Evolutionary conservation across 2,329 filamentous ascomycete genomes (phyloP), one percentile per base, ranked within the genome.

Genomic region (Verticillium albo-atrum): DNA sequence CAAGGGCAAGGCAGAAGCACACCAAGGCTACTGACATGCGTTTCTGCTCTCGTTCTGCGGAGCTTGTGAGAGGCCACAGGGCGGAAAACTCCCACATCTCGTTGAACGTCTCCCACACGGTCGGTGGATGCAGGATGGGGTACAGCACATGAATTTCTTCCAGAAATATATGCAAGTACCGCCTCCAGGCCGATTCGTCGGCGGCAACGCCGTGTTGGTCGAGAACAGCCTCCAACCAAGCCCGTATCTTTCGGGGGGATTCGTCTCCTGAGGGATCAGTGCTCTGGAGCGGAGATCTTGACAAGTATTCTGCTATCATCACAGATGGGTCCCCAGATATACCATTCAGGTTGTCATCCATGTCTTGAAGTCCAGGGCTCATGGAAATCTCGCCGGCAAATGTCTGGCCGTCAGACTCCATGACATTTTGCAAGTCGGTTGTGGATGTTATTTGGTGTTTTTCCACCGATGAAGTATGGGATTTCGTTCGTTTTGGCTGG

Each of bases 91-190:
- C 58, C 60, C 60, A 61, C 25, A 61, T 47, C 15, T 57, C 57
- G 27, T 61, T 58, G 26, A 61, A 61, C 1, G 52, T 61, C 20
- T 61, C 55, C 60, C 60, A 61, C 4, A 61, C 26, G 0, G 54
- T 34, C n/a, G 60, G 60, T 10, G 60, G 50, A 17, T 61, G 58
- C 2, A 61, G 55, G 5, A 61, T 32, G 6, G 60, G 60, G 27
- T 61, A 61, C 2, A 61, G 50, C 4, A 61, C 20, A 35, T 61
- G 60, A 7, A 62, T 57, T 20, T 62, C 60, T n/a, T 62, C 60
- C 1, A 62, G 54, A 30, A 57, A 62, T 1, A 62, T 30, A 9
- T 60, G 51, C 55, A 62, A 37, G 28, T 57, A 62, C 14, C 51
- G 35, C n/a, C 58, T 58, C 58, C 60, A 62, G 5, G 60, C 60